These are phyloP conservation scores for Leccinum arenicola DNA, from an alignment of 768 basidiomycete species.

Conservation along the genomic window DNA sequence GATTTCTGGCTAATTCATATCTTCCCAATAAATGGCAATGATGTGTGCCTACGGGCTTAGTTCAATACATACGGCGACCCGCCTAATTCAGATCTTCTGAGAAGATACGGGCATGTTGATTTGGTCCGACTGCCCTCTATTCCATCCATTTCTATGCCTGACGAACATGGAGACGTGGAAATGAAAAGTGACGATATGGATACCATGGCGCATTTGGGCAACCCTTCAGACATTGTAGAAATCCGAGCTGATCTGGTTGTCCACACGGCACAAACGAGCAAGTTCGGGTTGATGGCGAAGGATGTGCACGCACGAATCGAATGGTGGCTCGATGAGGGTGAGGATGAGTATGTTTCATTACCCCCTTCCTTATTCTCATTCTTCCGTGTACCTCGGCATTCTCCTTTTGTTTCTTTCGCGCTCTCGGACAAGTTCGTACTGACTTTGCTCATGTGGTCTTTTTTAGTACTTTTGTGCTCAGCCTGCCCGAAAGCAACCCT, in stretches of 20 bases:
- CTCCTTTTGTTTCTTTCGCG: neutral
- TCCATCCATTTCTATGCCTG: neutral
- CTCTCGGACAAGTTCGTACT: neutral
- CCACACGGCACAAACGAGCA: slow-evolving; percentile 29
- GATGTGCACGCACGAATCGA: slow-evolving; percentile 55
- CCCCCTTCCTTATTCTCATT: neutral
- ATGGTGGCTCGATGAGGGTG: slow-evolving; percentile 90
- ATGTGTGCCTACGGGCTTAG: slow-evolving; percentile 36
- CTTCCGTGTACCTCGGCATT: neutral
- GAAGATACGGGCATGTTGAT: slow-evolving; percentile 94
- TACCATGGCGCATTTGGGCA: slow-evolving; percentile 41
- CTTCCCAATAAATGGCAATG: neutral
- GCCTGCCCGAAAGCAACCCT: slow-evolving; percentile 36
- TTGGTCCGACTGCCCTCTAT: slow-evolving; percentile 51
- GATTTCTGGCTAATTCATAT: too few species aligned
- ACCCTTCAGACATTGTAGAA: slow-evolving; percentile 80
- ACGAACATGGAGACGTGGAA: slow-evolving; percentile 7
- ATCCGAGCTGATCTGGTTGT: slow-evolving; percentile 71
- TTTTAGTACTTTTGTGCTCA: slow-evolving; percentile 11
- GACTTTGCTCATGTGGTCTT: neutral
- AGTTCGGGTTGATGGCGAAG: slow-evolving; percentile 10
- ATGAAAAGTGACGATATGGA: slow-evolving; percentile 22
- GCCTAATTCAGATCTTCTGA: slow-evolving; percentile 90
- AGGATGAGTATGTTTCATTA: slow-evolving; percentile 70
- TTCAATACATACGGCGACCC: slow-evolving; percentile 96